Conservation (phyloP, 1,284 basidiomycete genomes). For the Neolentinus lepideus region DNA sequence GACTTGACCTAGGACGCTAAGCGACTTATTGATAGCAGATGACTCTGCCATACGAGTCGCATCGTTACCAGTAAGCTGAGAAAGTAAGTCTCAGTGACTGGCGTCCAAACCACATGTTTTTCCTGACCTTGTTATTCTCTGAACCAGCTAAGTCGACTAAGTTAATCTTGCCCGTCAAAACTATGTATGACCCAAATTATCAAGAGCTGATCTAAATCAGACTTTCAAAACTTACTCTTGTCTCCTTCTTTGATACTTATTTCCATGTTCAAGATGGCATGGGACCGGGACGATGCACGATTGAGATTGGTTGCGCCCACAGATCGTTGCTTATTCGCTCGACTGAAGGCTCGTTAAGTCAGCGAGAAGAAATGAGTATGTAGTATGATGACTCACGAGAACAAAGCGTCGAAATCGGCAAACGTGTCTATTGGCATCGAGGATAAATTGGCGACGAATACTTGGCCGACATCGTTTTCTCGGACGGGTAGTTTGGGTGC, state of each 20-base stretch:
- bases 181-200: constrained; percentile 21
- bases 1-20: constrained; percentile 77
- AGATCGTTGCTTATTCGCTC: constrained; percentile 67
- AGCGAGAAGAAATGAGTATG: background rate
- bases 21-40: constrained; percentile 78
- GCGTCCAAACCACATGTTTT: background rate
- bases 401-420: constrained; percentile 58
- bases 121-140: constrained; percentile 73
- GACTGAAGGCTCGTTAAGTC: constrained; percentile 28
- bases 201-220: constrained; percentile 8
- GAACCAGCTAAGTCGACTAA: constrained; percentile 83
- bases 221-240: constrained; percentile 38
- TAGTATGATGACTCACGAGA: constrained; percentile 41
- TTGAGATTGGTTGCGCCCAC: constrained; percentile 81
- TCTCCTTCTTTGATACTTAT: constrained; percentile 41
- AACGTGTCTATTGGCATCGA: constrained; percentile 40
- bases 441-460: constrained; percentile 73
- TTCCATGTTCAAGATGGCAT: constrained; percentile 73
- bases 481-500: constrained; percentile 75
- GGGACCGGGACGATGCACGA: constrained; percentile 72
- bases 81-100: background rate
- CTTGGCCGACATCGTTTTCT: constrained; percentile 64
- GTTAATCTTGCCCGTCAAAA: constrained; percentile 68
- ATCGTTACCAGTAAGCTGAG: constrained; percentile 73
- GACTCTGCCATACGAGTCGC: constrained; percentile 75